Conservation (phyloP, 257 asterid species). For the Solanum appendiculatum region DNA sequence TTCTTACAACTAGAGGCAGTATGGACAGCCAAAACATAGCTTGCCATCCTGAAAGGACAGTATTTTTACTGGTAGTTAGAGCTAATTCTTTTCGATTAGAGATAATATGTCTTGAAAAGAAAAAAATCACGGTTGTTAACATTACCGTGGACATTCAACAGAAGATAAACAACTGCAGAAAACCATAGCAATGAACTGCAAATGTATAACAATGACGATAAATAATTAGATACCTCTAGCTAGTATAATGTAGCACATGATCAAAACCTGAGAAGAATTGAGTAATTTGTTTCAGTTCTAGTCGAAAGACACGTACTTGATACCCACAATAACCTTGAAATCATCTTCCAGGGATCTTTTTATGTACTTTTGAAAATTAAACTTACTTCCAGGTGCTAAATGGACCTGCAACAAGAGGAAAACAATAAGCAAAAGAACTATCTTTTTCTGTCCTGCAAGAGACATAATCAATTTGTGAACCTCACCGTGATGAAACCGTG, state of each 20-base stretch:
- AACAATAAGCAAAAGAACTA: background rate
- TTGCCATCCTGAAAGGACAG: slow-evolving; percentile 51
- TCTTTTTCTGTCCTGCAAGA: background rate
- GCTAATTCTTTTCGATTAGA: background rate
- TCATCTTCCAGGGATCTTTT: slow-evolving; percentile 93
- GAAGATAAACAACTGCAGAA: slow-evolving; percentile 64
- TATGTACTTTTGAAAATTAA: slow-evolving; percentile 91
- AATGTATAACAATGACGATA: background rate
- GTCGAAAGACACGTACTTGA: slow-evolving; percentile 38
- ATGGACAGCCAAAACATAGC: slow-evolving; percentile 54
- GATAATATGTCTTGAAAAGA: background rate
- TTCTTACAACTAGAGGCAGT: slow-evolving; percentile 17
- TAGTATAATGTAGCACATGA: background rate
- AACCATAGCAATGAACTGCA: slow-evolving; percentile 70
- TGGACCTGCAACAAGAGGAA: slow-evolving; percentile 50
- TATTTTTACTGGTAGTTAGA: background rate
- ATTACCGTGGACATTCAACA: slow-evolving; percentile 58
- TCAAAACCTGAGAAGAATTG: background rate
- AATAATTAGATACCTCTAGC: background rate
- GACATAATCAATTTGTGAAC: background rate
- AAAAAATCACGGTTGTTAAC: background rate
- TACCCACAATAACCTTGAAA: slow-evolving; percentile 89
- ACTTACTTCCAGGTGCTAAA: slow-evolving; percentile 89
- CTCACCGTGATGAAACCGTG: slow-evolving; percentile 89
- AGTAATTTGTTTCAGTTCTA: background rate